These are phyloP conservation scores for Leptomonas pyrrhocoris DNA, from an alignment of 208 protist genomes.

Conservation along the genomic window DNA sequence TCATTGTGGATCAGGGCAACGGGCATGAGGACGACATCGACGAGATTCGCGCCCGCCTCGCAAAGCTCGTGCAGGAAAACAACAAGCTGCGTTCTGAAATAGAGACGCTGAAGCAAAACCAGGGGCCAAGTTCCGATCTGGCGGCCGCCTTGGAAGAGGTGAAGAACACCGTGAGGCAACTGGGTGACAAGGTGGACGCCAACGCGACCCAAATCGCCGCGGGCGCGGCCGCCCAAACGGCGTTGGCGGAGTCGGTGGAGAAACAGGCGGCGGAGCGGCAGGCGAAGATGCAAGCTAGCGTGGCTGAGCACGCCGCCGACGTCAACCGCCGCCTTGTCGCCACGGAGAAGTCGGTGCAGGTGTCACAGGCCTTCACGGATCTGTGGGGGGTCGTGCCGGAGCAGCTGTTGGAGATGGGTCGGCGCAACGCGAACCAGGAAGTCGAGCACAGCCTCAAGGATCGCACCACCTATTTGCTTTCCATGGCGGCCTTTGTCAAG, in stretches of 20 bases:
- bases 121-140: slow-evolving; percentile 12
- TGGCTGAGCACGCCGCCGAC: slow-evolving; percentile 13
- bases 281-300: slow-evolving; percentile 6
- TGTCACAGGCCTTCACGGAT: slow-evolving; percentile 49
- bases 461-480: slow-evolving; percentile 63
- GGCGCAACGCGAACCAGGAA: slow-evolving; percentile 25
- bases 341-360: slow-evolving; percentile 18
- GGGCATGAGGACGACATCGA: slow-evolving; percentile 80
- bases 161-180: slow-evolving; percentile 17
- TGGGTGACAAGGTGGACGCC: slow-evolving; percentile 21
- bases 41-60: slow-evolving; percentile 56
- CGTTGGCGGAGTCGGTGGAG: slow-evolving; percentile 11
- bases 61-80: slow-evolving; percentile 61
- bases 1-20: slow-evolving; percentile 87
- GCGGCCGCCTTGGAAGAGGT: slow-evolving; percentile 10
- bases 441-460: slow-evolving; percentile 54
- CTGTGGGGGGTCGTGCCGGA: slow-evolving; percentile 56
- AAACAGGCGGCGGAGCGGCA: slow-evolving; percentile 29
- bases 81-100: slow-evolving; percentile 45
- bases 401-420: slow-evolving; percentile 50
- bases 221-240: slow-evolving; percentile 10
- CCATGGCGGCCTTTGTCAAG: slow-evolving; percentile 62
- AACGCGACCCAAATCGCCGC: slow-evolving; percentile 10
- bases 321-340: slow-evolving; percentile 17
- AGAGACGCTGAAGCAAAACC: slow-evolving; percentile 41